A percentile compares a stretch with the other conserved stretches of the same genome.
phyloP scores from a whole-genome alignment of 495 filamentous ascomycete species.

The Talaromyces nanjingensis region DNA sequence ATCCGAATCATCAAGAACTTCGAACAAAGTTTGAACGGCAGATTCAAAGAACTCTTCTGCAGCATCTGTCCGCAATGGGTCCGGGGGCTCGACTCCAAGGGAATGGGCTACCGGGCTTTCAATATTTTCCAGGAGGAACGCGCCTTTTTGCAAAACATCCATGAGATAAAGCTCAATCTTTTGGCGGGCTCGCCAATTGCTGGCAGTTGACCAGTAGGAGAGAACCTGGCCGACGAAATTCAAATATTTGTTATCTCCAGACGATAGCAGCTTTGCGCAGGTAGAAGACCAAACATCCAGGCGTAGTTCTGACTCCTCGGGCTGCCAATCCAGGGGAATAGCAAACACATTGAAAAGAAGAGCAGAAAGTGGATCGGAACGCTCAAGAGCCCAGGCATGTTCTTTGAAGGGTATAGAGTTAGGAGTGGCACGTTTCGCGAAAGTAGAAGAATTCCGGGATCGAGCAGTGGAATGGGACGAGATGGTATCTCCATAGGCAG shows the following conservation, averaged over 20 bases:
- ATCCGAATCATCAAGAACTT: conserved; percentile 67
- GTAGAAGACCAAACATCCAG: conserved; percentile 81
- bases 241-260: conserved; percentile 35
- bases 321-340: conserved; percentile 57
- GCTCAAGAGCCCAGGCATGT: conserved; percentile 61
- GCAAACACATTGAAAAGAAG: conserved; percentile 86
- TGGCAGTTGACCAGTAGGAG: conserved; percentile 77
- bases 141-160: conserved; percentile 85
- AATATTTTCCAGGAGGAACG: conserved; percentile 81
- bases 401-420: conserved; percentile 45
- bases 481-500: background rate
- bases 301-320: conserved; percentile 70
- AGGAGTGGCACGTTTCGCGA: conserved; percentile 54
- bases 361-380: conserved; percentile 78
- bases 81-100: conserved; percentile 40
- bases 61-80: conserved; percentile 67
- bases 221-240: conserved; percentile 45
- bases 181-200: conserved; percentile 80
- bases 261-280: conserved; percentile 63
- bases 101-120: conserved; percentile 39
- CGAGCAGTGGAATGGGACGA: conserved; percentile 63
- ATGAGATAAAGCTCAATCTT: conserved; percentile 91
- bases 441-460: conserved; percentile 44
- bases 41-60: conserved; percentile 86
- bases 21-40: conserved; percentile 76